A percentile compares a stretch with the other conserved stretches of the same genome.
Evolutionary conservation across 805 yeast genomes (phyloP).

Genomic region (Myxozyma sirexii): DNA sequence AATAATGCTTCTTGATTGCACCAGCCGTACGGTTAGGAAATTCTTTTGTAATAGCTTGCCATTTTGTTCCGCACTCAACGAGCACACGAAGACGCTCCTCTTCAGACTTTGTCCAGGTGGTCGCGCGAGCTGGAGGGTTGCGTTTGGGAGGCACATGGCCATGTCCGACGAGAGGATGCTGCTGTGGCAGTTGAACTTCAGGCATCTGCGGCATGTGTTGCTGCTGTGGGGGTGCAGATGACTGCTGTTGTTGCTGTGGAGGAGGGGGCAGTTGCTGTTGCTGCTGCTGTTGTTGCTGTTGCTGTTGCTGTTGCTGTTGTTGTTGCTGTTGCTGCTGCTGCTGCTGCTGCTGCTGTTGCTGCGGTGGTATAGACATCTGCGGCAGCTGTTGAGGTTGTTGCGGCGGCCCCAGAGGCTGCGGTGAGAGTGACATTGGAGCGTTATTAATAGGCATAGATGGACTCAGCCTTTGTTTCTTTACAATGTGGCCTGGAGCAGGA

Average conservation of each 20-base stretch:
- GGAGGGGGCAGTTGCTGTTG: conserved; percentile 5
- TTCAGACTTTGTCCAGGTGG: conserved; percentile 33
- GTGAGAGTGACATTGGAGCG: neutral
- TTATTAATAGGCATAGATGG: conserved; percentile 9
- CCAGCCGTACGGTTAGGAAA: conserved; percentile 41
- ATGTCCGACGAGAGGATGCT: conserved; percentile 3
- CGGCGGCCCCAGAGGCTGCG: neutral
- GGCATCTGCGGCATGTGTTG: neutral
- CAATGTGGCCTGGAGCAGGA: conserved; percentile 14
- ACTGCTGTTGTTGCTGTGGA: neutral
- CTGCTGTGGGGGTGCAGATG: neutral
- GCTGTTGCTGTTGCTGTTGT: conserved; percentile 6
- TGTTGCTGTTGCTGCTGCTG: conserved; percentile 12
- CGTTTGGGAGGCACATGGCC: conserved; percentile 15
- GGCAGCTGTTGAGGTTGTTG: conserved; percentile 13
- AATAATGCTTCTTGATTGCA: conserved; percentile 41
- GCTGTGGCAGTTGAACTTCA: conserved; percentile 1
- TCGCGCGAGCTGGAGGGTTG: conserved; percentile 19
- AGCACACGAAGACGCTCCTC: conserved; percentile 34
- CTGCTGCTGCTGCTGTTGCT: conserved; percentile 4
- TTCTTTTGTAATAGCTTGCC: conserved; percentile 38
- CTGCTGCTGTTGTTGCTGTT: conserved; percentile 16
- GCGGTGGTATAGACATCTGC: neutral
- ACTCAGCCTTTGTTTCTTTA: conserved; percentile 24
- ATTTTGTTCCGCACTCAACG: conserved; percentile 37